These are phyloP conservation scores for Aspergillus quadricinctus DNA, from an alignment of 2,329 filamentous ascomycete species.

Conservation along the genomic window DNA sequence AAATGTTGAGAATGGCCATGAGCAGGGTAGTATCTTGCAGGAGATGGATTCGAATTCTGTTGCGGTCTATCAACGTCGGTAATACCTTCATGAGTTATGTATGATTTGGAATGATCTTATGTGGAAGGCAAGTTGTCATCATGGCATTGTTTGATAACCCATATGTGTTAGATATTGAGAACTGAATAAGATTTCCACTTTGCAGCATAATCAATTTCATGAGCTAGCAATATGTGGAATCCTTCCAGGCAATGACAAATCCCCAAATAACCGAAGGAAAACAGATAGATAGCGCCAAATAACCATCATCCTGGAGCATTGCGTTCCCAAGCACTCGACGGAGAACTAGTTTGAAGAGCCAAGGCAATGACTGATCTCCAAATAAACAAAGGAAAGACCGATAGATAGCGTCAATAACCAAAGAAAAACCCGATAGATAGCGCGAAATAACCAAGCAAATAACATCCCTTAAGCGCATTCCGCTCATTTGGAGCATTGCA, in stretches of 20 bases:
- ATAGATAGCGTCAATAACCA: too few species aligned
- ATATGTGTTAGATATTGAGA: neutral
- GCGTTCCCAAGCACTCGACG: too few species aligned
- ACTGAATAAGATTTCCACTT: neutral
- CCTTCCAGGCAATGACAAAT: too few species aligned
- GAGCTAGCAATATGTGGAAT: neutral
- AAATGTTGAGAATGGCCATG: conserved; percentile 6
- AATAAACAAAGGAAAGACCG: neutral
- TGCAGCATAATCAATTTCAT: neutral
- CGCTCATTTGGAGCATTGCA: too few species aligned
- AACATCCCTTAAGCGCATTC: too few species aligned
- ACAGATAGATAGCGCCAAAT: neutral
- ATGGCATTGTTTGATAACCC: neutral
- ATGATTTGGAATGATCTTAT: neutral
- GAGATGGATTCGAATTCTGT: neutral
- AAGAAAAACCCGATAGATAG: too few species aligned
- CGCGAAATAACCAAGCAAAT: too few species aligned
- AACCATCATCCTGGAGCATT: neutral
- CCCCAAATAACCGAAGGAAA: neutral
- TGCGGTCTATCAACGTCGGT: neutral
- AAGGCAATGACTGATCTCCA: too few species aligned
- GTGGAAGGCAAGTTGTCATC: neutral
- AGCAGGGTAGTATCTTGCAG: neutral
- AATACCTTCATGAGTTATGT: neutral
- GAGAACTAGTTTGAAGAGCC: too few species aligned